Conservation (phyloP, 495 filamentous ascomycete genomes). For the Lasiosphaeria miniovina region DNA sequence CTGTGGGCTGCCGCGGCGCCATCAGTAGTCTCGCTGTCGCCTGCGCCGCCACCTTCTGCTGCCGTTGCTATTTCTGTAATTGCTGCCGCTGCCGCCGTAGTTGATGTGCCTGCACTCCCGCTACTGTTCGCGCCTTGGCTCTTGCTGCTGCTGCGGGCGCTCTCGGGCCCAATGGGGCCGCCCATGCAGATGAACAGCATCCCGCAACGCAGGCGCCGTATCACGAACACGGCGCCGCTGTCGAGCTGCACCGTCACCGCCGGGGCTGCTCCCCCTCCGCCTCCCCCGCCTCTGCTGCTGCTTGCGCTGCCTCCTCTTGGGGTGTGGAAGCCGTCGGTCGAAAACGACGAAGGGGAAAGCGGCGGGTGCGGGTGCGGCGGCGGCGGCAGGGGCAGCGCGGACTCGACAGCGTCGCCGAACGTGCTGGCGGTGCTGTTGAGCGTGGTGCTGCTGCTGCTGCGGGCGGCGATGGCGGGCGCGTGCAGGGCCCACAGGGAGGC, state of each 20-base stretch:
- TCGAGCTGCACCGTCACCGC: constrained; percentile 48
- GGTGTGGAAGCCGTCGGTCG: too few species aligned
- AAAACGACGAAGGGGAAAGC: too few species aligned
- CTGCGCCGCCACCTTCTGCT: not conserved
- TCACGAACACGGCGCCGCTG: constrained; percentile 41
- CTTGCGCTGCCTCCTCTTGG: not conserved
- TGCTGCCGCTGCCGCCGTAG: not conserved
- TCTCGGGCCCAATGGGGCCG: constrained; percentile 15
- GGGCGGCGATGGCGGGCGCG: constrained; percentile 16
- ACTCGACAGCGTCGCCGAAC: not conserved
- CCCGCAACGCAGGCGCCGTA: constrained; percentile 46
- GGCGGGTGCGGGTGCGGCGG: constrained; percentile 3
- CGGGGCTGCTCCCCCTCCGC: constrained; percentile 5
- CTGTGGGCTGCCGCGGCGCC: too few species aligned
- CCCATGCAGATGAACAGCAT: constrained; percentile 54
- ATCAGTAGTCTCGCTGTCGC: too few species aligned
- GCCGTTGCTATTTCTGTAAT: not conserved
- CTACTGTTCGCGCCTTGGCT: not conserved
- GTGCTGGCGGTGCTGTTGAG: constrained; percentile 5
- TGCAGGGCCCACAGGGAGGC: constrained; percentile 46
- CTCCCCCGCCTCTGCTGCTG: constrained; percentile 7
- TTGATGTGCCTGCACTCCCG: not conserved
- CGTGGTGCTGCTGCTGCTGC: constrained; percentile 9
- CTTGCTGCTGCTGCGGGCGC: constrained; percentile 2
- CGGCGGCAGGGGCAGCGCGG: constrained; percentile 10